These are phyloP conservation scores for Backusella parvicylindrica DNA, from an alignment of 192 early-diverging fungal species.

Conservation along the genomic window DNA sequence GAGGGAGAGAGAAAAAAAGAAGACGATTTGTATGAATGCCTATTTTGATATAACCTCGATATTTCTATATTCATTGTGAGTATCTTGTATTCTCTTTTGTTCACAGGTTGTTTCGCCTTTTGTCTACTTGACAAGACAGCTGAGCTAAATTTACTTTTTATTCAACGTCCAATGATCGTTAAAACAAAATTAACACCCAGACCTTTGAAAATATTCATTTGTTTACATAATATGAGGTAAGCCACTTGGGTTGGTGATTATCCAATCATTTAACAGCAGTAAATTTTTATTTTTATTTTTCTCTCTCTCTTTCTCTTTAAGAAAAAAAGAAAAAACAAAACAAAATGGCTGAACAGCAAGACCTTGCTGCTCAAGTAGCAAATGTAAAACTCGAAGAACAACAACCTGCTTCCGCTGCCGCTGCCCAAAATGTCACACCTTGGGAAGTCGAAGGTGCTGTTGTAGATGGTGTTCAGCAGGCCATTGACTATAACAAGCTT, in stretches of 20 bases:
- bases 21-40: too few species aligned
- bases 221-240: neutral
- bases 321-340: neutral
- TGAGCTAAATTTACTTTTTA: too few species aligned
- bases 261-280: slow-evolving; percentile 2
- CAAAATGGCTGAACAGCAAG: neutral
- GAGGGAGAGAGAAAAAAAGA: too few species aligned
- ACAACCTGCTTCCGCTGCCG: neutral
- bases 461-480: slow-evolving; percentile 79
- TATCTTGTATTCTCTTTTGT: too few species aligned
- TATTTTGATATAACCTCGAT: too few species aligned
- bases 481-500: slow-evolving; percentile 92
- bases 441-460: slow-evolving; percentile 93
- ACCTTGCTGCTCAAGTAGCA: neutral
- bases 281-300: neutral
- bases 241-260: neutral
- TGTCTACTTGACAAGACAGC: too few species aligned
- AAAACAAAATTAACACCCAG: too few species aligned
- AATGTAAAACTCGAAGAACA: slow-evolving; percentile 8
- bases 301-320: neutral
- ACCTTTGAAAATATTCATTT: too few species aligned
- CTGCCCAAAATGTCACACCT: slow-evolving; percentile 74
- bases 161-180: too few species aligned
- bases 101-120: too few species aligned
- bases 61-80: too few species aligned